Evolutionary conservation across 805 yeast species (phyloP), one percentile per base, ranked within the genome.

Genomic region (Maudiozyma saulgeensis): DNA sequence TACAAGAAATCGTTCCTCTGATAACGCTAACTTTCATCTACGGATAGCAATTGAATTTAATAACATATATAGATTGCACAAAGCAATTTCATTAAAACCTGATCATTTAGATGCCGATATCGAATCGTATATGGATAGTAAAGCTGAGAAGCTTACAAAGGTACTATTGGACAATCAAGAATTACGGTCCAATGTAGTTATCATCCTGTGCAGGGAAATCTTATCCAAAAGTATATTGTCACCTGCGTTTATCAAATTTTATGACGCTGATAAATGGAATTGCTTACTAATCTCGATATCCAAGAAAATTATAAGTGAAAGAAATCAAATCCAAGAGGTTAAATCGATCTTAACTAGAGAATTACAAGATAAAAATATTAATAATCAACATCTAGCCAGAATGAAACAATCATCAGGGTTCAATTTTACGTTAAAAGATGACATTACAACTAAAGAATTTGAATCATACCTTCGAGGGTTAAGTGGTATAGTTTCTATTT

Each of bases 231-330:
- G 78, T 48, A 78, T 88, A 0, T 53, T 87, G 11, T 60, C 64
- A 21, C 86, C 88, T 0, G 47, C 77, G 0, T 41, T 72, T 6
- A 60, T 68, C 6, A 76, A 83, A 67, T 56, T 84, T 1, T 67
- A 82, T 0, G 90, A 84, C 45, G 79, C 91, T 0, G 95, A 88
- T 61, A 84, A 79, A 51, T 84, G 84, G 78, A 90, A 90, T 61
- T 77, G 79, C 49, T 58, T 73, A 40, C 72, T 88, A 15, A 80
- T 81, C 9, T 75, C 76, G 46, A 62, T 76, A 1, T 77, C 85
- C 1, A 82, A 87, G 3, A 75, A 75, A 31, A 76, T 84, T 12
- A 69, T 90, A 60, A 80, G 80, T 53, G 95, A 87, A 58, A 70
- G 89, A 49, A 77, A 77, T 37, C 87, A 86, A 58, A 95, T 89